Evolutionary conservation across 31 red algal genomes (phyloP), one percentile per base, ranked within the genome.

Genomic region (Endocladia muricata): DNA sequence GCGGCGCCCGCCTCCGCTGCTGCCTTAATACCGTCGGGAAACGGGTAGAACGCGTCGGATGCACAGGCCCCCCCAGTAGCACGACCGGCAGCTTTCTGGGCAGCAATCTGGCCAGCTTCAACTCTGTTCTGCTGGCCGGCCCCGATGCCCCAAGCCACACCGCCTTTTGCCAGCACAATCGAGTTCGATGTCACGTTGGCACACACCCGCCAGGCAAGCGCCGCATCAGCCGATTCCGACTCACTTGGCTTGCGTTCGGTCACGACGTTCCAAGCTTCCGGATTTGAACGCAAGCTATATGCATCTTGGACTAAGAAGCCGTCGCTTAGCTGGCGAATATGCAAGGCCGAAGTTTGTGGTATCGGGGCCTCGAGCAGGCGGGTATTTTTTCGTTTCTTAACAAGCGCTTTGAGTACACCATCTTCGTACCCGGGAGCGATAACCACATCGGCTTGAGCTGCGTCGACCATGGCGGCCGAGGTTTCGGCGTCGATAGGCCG

Each of bases 61-160:
- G 97, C 97, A 5, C 87, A 61, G n/a, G 96, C 97, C 57, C 89
- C 86, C 32, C 92, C 92, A 0, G 72, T 55, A 2, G 85, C 62
- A n/a, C n/a, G n/a, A 49, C 93, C 92, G 1, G 66, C 76, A 41
- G 97, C 97, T 79, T 99, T 99, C 92, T 85, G 92, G 3, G 88
- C 88, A 13, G 97, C 97, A 66, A 99, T 96, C 4, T 77, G 62
- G 33, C 88, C 74, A 11, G 97, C 56, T 61, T 99, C 97, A 15
- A 99, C 92, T 54, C 97, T 91, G 77, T 93, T 99, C 97, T 96
- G 95, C 68, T 99, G 97, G 6, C 97, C 97, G 7, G 97, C 97
- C 37, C 97, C 97, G 4, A 63, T 83, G 42, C 97, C 97, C 23
- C 95, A 75, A 2, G 92, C 90, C 0, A 76, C 62, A 34, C 76